Evolutionary conservation across 805 yeast genomes (phyloP).

Genomic region (Tetrapisispora iriomotensis): DNA sequence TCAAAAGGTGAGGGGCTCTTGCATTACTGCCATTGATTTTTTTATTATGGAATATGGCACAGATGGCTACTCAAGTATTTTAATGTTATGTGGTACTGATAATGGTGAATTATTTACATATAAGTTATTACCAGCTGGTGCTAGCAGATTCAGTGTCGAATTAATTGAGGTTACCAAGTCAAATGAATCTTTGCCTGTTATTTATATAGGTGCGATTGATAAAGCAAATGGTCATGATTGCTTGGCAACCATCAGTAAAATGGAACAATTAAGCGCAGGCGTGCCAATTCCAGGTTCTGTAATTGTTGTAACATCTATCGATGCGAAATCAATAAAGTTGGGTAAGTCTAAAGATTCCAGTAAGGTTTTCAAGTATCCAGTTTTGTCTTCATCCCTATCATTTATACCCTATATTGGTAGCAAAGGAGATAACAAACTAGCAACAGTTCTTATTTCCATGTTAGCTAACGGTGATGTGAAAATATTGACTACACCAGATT

Average conservation of each 20-base stretch:
- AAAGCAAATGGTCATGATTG: conserved; percentile 53
- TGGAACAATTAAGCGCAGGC: conserved; percentile 54
- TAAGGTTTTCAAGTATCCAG: conserved; percentile 43
- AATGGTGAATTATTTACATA: conserved; percentile 60
- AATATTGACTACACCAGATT: conserved; percentile 46
- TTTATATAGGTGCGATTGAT: conserved; percentile 48
- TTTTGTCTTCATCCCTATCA: conserved; percentile 43
- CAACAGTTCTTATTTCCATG: conserved; percentile 40
- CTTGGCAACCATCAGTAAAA: conserved; percentile 47
- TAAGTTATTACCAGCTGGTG: conserved; percentile 51
- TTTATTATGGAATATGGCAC: conserved; percentile 58
- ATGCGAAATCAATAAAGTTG: conserved; percentile 51
- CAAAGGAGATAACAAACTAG: conserved; percentile 24
- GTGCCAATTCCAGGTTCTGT: conserved; percentile 52
- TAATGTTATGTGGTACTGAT: conserved; percentile 67
- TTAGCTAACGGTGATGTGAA: conserved; percentile 40
- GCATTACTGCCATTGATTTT: conserved; percentile 58
- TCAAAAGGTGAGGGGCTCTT: conserved; percentile 20
- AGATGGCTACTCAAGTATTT: conserved; percentile 62
- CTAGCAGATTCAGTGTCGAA: conserved; percentile 52
- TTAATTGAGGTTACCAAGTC: conserved; percentile 40
- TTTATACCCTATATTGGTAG: conserved; percentile 21
- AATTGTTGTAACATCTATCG: conserved; percentile 45
- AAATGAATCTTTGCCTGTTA: conserved; percentile 41
- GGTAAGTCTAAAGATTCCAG: conserved; percentile 57